Conservation (phyloP, 306 rosid species). For the Acmispon strigosus region DNA sequence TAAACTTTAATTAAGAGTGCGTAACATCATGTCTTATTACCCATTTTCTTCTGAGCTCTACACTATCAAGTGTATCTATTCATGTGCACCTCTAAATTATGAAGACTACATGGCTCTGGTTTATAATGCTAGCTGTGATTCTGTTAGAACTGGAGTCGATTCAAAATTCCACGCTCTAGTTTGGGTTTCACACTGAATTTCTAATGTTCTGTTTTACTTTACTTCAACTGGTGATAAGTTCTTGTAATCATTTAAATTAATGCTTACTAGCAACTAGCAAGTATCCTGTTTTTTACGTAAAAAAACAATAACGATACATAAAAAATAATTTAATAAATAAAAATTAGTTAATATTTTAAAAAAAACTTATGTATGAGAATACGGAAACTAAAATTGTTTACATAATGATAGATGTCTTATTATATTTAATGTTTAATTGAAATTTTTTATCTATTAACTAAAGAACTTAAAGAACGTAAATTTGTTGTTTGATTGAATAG, state of each 20-base stretch:
- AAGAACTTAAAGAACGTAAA: too few relatives aligned
- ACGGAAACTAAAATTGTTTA: too few relatives aligned
- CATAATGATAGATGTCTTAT: too few relatives aligned
- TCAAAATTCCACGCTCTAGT: background rate
- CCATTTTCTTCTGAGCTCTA: background rate
- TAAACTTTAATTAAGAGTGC: conserved; percentile 33
- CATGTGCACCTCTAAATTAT: background rate
- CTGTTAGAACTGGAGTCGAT: background rate
- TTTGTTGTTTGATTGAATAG: too few relatives aligned
- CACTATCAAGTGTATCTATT: background rate
- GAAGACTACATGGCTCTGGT: background rate
- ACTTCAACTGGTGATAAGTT: background rate
- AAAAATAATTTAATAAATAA: too few relatives aligned
- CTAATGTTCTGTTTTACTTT: background rate
- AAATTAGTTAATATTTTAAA: too few relatives aligned
- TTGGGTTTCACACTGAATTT: background rate
- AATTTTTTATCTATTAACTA: too few relatives aligned
- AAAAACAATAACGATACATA: too few relatives aligned
- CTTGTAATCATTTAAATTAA: background rate
- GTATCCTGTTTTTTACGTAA: too few relatives aligned
- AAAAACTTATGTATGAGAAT: too few relatives aligned
- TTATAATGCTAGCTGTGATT: background rate
- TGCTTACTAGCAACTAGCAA: background rate
- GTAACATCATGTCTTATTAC: background rate
- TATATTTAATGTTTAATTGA: too few relatives aligned